These are phyloP conservation scores for Protomyces inouyei DNA, from an alignment of 1,139 yeast species.

Conservation along the genomic window DNA sequence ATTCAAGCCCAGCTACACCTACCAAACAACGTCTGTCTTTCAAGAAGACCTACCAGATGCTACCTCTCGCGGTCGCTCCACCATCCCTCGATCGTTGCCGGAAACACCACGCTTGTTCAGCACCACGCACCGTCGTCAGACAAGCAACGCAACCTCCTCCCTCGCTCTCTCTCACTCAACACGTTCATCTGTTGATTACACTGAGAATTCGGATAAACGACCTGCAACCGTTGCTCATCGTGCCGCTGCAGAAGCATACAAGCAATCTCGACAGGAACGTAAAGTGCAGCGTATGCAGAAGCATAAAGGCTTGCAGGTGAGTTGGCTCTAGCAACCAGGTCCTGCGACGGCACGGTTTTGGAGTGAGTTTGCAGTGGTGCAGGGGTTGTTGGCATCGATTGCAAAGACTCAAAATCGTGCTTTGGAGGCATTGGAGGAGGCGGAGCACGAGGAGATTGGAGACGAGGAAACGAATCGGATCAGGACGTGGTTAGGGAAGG, in stretches of 20 bases:
- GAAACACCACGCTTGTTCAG: not conserved
- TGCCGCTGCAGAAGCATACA: constrained; percentile 49
- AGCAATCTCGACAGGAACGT: constrained; percentile 6
- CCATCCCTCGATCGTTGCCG: not conserved
- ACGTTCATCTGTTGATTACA: not conserved
- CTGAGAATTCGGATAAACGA: not conserved
- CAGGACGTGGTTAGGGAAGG: not conserved
- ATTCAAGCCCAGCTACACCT: not conserved
- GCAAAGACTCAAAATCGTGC: not conserved
- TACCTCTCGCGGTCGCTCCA: not conserved
- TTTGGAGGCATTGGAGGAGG: not conserved
- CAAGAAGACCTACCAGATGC: not conserved
- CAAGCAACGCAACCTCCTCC: not conserved
- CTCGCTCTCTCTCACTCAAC: not conserved
- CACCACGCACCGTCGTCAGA: not conserved
- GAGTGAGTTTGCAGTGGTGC: not conserved
- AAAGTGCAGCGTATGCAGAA: constrained; percentile 6
- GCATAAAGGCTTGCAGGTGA: constrained; percentile 4
- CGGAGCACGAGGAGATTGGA: not conserved
- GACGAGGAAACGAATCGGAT: not conserved
- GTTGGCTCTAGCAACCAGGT: not conserved
- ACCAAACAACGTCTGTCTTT: not conserved
- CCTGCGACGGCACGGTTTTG: not conserved
- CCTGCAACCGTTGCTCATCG: constrained; percentile 41
- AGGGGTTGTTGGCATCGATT: not conserved